Evolutionary conservation across 2,329 filamentous ascomycete species (phyloP), one percentile per base, ranked within the genome.

Genomic region (Fusarium annulatum): DNA sequence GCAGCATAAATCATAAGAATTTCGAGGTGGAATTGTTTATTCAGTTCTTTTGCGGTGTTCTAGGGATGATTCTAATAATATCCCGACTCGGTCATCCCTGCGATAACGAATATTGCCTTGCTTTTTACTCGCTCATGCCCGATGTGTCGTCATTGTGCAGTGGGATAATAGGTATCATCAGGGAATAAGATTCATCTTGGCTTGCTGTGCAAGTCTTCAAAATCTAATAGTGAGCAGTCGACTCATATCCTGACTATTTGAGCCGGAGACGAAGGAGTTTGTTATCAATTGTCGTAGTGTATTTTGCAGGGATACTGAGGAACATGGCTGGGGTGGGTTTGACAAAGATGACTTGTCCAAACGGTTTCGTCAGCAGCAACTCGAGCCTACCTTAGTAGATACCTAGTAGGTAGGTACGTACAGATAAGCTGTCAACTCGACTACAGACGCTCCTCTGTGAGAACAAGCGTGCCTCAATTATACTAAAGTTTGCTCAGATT

Each of bases 111-210:
- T 49, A 36, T 41, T 64, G 51, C 67, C 67, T 74, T 61, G 62
- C 55, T 71, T 74, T 70, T 61, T 49, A 55, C 60, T 61, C 43
- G 42, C 36, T 46, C 64, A 63, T 53, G 51, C 30, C 51, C 39
- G 14, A 41, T 73, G 72, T 77, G 76, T 77, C 76, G 76, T 78
- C 76, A 77, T 77, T 76, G 61, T 76, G 72, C 72, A 59, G 70
- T 77, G 46, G 49, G 55, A 65, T 67, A 63, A 39, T 52, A 57
- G 63, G 42, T 48, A 53, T 66, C 56, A 62, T 48, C 63, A 65
- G 59, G 61, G 51, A 67, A 69, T 64, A 56, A 61, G 41, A 45
- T 43, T 46, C 64, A 30, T 74, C 57, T 68, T 34, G 58, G 61
- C 49, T 66, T 42, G 42, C 49, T 72, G 57, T 16, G 43, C n/a